Conservation (phyloP, 1,139 yeast species). For the Zygosaccharomyces sapae region DNA sequence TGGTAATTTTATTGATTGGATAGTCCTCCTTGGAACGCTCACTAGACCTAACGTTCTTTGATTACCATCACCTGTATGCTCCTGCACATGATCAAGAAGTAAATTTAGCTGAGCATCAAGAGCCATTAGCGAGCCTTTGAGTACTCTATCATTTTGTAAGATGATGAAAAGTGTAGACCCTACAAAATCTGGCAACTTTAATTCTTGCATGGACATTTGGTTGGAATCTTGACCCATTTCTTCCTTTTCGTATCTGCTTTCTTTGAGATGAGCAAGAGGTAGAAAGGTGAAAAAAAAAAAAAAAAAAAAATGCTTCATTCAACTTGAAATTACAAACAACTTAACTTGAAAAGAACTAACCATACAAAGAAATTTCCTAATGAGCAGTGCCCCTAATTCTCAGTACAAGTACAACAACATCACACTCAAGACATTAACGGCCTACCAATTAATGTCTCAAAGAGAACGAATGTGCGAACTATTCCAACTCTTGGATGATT, state of each 20-base stretch:
- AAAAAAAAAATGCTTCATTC: neutral
- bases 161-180: constrained; percentile 24
- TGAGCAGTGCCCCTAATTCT: neutral
- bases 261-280: neutral
- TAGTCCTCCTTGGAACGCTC: constrained; percentile 31
- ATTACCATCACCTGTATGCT: constrained; percentile 14
- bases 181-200: constrained; percentile 26
- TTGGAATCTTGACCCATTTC: neutral
- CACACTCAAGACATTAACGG: constrained; percentile 32
- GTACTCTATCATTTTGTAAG: constrained; percentile 22
- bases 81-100: constrained; percentile 31
- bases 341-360: neutral
- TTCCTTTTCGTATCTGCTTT: too few species aligned
- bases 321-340: neutral
- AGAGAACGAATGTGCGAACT: constrained; percentile 33
- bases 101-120: constrained; percentile 31
- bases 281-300: constrained; percentile 3
- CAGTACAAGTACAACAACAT: constrained; percentile 20
- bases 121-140: constrained; percentile 32
- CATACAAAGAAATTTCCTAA: too few species aligned
- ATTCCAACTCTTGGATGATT: constrained; percentile 29
- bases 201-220: constrained; percentile 14
- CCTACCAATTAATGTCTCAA: constrained; percentile 29
- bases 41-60: constrained; percentile 30
- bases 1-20: constrained; percentile 21